Evolutionary conservation across 2,329 filamentous ascomycete species (phyloP).

Genomic region (Pseudocercospora fijiensis): DNA sequence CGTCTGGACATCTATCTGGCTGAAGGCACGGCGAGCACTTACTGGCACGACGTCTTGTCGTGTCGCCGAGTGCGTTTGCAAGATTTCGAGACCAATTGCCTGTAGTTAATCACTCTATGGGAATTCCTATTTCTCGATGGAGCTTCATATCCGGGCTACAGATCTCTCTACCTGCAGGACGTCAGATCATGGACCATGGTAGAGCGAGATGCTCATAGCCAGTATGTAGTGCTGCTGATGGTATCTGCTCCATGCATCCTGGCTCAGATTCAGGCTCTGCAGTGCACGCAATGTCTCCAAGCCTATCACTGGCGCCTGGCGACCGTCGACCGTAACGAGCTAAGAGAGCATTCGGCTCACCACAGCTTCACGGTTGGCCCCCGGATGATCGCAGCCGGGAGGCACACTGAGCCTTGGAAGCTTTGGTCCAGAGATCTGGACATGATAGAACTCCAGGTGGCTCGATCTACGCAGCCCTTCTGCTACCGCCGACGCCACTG

Average conservation of each 20-base stretch:
- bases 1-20: slow-evolving; percentile 33
- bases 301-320: not conserved
- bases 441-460: not conserved
- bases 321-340: not conserved
- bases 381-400: not conserved
- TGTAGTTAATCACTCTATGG: slow-evolving; percentile 56
- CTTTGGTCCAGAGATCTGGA: not conserved
- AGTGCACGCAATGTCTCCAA: not conserved
- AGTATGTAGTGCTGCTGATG: not conserved
- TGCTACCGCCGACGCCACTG: not conserved
- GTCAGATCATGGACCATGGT: not conserved
- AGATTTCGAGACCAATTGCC: slow-evolving; percentile 49
- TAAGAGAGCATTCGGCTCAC: not conserved
- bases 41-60: slow-evolving; percentile 35
- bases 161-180: slow-evolving; percentile 9
- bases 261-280: not conserved
- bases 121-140: slow-evolving; percentile 44
- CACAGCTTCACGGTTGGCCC: not conserved
- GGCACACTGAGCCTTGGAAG: not conserved
- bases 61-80: slow-evolving; percentile 29
- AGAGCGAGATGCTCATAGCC: not conserved
- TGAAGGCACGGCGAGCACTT: slow-evolving; percentile 37
- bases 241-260: too few species aligned
- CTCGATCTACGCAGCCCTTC: not conserved
- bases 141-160: slow-evolving; percentile 58